Conservation (phyloP, 2,329 filamentous ascomycete species). For the Tolypocladium inflatum region DNA sequence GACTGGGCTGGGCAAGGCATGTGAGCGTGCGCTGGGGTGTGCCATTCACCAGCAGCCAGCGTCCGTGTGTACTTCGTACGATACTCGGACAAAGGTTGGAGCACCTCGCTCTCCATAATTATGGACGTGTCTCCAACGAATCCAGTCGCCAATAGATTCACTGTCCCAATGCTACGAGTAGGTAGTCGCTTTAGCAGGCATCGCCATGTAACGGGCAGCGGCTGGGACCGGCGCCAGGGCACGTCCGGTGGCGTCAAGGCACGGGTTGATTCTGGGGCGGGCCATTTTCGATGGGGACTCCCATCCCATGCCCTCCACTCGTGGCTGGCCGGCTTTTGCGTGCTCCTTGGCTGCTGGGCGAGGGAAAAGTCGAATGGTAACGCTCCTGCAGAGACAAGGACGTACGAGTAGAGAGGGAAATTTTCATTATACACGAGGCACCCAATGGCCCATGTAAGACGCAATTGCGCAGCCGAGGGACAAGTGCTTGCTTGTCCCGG, state of each 20-base stretch:
- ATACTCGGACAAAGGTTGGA: not conserved
- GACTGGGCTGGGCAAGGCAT: not conserved
- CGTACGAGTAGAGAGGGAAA: not conserved
- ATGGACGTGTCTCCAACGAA: not conserved
- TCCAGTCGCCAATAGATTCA: not conserved
- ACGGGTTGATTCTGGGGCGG: not conserved
- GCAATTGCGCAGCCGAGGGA: not conserved
- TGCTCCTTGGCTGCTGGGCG: not conserved
- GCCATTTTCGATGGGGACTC: not conserved
- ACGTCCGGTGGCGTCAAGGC: conserved; percentile 1
- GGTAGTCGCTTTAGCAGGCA: not conserved
- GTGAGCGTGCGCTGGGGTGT: not conserved
- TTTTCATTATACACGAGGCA: not conserved
- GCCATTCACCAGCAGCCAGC: not conserved
- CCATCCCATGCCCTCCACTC: not conserved
- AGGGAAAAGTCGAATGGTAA: not conserved
- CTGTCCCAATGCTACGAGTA: not conserved
- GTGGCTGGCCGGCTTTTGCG: not conserved
- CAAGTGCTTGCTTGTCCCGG: not conserved
- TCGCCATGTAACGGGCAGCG: not conserved
- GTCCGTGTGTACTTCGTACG: not conserved
- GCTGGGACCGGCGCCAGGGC: conserved; percentile 2
- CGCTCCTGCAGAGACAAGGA: not conserved
- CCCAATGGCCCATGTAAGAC: not conserved
- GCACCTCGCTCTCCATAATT: not conserved